A percentile compares a stretch with the other conserved stretches of the same genome.
Conservation (phyloP, 2,329 filamentous ascomycete species). For the Pseudocercospora musae region DNA sequence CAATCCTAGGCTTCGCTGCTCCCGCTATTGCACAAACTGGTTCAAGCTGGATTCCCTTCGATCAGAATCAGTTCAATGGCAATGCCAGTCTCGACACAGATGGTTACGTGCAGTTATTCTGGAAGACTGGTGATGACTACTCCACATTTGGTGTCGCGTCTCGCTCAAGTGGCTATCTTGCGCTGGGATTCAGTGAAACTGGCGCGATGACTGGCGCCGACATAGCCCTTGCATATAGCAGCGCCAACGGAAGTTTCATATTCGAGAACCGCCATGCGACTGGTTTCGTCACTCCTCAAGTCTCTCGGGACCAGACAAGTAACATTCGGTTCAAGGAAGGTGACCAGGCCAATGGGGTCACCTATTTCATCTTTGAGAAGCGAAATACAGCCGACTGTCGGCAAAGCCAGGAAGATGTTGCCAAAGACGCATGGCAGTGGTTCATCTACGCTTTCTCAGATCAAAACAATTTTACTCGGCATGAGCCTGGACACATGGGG, state of each 20-base stretch:
- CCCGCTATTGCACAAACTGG: slow-evolving; percentile 7
- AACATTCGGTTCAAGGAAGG: slow-evolving; percentile 22
- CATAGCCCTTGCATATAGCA: slow-evolving; percentile 20
- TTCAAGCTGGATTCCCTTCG: slow-evolving; percentile 18
- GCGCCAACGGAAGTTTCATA: slow-evolving; percentile 12
- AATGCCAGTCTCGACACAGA: slow-evolving; percentile 16
- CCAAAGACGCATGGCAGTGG: slow-evolving; percentile 18
- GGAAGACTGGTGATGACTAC: slow-evolving; percentile 20
- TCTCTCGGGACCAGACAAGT: slow-evolving; percentile 17
- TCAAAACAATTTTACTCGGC: slow-evolving; percentile 19
- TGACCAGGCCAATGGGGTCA: slow-evolving; percentile 15
- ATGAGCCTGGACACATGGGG: slow-evolving; percentile 16
- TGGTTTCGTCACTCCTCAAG: slow-evolving; percentile 18
- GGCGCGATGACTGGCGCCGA: slow-evolving; percentile 24
- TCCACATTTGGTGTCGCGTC: slow-evolving; percentile 21
- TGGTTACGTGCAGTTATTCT: slow-evolving; percentile 20
- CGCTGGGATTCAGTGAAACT: slow-evolving; percentile 22
- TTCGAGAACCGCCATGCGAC: slow-evolving; percentile 21
- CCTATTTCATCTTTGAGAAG: slow-evolving; percentile 22
- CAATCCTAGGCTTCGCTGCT: neutral
- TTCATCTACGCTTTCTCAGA: slow-evolving; percentile 22
- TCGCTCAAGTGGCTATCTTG: slow-evolving; percentile 22
- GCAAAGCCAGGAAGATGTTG: slow-evolving; percentile 12
- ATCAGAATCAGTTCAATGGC: slow-evolving; percentile 14
- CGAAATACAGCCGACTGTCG: slow-evolving; percentile 19